Evolutionary conservation across 208 protist species (phyloP), one percentile per base, ranked within the genome.

Genomic region (Crithidia bombi): DNA sequence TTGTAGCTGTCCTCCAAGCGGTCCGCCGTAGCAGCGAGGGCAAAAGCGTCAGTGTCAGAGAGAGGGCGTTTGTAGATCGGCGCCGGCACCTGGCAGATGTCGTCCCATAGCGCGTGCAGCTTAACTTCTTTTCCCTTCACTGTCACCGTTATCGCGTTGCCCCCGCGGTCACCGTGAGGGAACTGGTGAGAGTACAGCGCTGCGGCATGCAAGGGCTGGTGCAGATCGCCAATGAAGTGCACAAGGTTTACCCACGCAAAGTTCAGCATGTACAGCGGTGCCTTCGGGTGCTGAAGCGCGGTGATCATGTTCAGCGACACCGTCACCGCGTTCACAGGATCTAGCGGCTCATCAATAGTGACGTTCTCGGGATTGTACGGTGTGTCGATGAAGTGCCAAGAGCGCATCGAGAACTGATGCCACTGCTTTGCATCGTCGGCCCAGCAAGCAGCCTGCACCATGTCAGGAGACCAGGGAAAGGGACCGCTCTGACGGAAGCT

Each of bases 61-160:
- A 95, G 78, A 0, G 92, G 92, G 14, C 92, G 85, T 12, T 47
- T 0, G 47, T 67, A 51, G 66, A 59, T 21, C 28, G 58, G 32
- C 5, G 78, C 44, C 4, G 69, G 51, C 19, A 58, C 67, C 33
- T 76, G 43, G 69, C 92, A 94, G 44, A 95, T 75, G 33, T 82
- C 73, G 65, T 97, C 92, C 90, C 92, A 97, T 39, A 97, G 21
- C 2, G 82, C 59, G 57, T 97, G 92, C 44, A 97, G 82, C 36
- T 67, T 91, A 63, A 81, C 23, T 17, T 12, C 11, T 12, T 52
- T 50, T 3, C 73, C 72, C 25, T 83, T 28, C 7, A 84, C 59
- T 0, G 35, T 44, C 12, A 97, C 82, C 12, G 46, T 4, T 12
- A 89, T 59, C 12, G 35, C 19, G 73, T 97, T 97, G 54, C 92